Conservation (phyloP, 176 grass and related monocot genomes). For the Bolboschoenus planiculmis region DNA sequence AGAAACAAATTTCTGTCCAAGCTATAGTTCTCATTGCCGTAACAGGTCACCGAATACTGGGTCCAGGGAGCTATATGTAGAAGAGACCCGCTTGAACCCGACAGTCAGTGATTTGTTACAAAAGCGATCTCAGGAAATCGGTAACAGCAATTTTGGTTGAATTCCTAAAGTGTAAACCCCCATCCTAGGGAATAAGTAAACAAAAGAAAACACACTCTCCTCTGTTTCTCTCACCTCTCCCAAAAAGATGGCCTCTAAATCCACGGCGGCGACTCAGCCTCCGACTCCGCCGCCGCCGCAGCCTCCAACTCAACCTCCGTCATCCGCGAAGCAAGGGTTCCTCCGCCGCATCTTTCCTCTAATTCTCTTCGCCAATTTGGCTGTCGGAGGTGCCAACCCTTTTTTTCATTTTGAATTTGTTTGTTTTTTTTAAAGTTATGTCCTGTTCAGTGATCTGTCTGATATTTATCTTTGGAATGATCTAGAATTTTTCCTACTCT, state of each 20-base stretch:
- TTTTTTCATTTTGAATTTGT: constrained; percentile 18
- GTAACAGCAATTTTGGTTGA: background rate
- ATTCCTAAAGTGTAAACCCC: background rate
- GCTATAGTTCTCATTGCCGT: too few species aligned
- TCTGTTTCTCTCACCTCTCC: background rate
- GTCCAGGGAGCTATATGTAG: too few species aligned
- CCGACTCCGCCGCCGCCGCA: constrained; percentile 10
- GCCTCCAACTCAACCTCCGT: constrained; percentile 25
- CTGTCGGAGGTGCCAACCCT: constrained; percentile 53
- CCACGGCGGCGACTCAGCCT: constrained; percentile 13
- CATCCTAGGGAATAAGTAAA: background rate
- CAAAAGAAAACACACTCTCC: background rate
- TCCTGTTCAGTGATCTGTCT: background rate
- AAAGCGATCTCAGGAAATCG: background rate
- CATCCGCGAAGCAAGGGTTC: constrained; percentile 40
- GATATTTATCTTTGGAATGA: background rate
- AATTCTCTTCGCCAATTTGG: constrained; percentile 64
- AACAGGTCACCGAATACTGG: too few species aligned
- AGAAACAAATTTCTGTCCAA: too few species aligned
- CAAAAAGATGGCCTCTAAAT: constrained; percentile 26
- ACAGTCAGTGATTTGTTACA: background rate
- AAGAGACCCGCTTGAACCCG: background rate
- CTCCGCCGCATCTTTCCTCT: constrained; percentile 71
- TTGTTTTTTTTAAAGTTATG: background rate
- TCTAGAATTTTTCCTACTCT: background rate